Evolutionary conservation across 2,329 filamentous ascomycete genomes (phyloP), one percentile per base, ranked within the genome.

Genomic region (Talaromyces sp.): DNA sequence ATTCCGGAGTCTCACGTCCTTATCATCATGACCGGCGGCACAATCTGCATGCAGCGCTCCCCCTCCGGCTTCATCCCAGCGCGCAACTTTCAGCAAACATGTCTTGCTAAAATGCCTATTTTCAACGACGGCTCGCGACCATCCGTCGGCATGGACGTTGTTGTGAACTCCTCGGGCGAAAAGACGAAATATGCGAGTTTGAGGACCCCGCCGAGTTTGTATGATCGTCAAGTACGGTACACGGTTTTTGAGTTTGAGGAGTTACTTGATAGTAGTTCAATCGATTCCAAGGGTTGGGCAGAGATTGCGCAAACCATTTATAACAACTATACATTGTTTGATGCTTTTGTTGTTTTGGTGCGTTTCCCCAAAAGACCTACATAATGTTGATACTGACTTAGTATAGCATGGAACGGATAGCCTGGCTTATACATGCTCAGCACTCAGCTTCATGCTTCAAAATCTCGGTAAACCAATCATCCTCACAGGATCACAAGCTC

Each of bases 401-500:
- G 29, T 38, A 17, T 31, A 66, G 64, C 93, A 97, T 77, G 93
- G 93, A 67, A 97, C 93, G 6, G 93, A 97, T 78, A 96, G 91
- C 53, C 82, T 97, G 61, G 91, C 90, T 19, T 97, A 97, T 79
- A 95, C 92, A 4, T 91, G 91, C 68, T 96, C 92, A 5, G 93
- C 93, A 3, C 83, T 97, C 65, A 95, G 91, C 70, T 97, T 97
- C 80, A 96, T 97, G 91, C 86, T 97, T 75, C 86, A 91, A 72
- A 92, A 96, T 73, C 84, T 97, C 15, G 93, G 92, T 60, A 97
- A 97, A 81, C 92, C 93, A 1, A 91, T 97, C 36, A 89, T 97
- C 63, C 83, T 97, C 58, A 97, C 93, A 3, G 89, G 89, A 1
- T 90, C 88, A 2, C 90, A 92, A 75, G 91, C 93, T 0, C 92